Conservation (phyloP, 331 rosid genomes). For the Quercus tomentella region DNA sequence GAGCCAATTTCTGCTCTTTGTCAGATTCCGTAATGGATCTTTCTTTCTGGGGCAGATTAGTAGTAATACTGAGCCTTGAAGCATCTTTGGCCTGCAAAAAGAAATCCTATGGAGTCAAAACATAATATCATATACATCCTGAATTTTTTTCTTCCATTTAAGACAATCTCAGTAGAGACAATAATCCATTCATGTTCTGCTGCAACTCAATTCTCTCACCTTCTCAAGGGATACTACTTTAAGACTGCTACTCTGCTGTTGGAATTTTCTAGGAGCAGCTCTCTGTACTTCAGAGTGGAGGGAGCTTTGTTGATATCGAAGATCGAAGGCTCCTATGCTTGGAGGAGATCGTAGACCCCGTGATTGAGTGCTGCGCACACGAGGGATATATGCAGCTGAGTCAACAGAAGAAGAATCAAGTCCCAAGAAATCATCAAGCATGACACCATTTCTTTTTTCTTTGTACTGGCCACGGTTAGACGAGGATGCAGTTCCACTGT, state of each 20-base stretch:
- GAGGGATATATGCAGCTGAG: slow-evolving; percentile 4
- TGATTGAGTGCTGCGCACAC: too few species aligned
- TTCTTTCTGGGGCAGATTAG: slow-evolving; percentile 4
- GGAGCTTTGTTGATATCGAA: not conserved
- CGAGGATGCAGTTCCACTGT: not conserved
- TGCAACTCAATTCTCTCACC: slow-evolving; percentile 30
- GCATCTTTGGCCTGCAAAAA: slow-evolving; percentile 31
- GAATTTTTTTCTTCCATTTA: slow-evolving; percentile 5
- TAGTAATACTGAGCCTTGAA: not conserved
- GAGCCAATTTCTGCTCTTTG: not conserved
- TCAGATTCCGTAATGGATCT: not conserved
- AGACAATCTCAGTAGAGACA: slow-evolving; percentile 4
- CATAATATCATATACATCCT: not conserved
- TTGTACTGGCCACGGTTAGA: not conserved
- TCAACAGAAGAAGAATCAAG: slow-evolving; percentile 23
- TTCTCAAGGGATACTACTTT: slow-evolving; percentile 5
- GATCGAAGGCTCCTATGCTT: not conserved
- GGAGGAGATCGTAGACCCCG: not conserved
- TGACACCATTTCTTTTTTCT: not conserved
- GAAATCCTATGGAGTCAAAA: slow-evolving; percentile 1
- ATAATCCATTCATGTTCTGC: not conserved
- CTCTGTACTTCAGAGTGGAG: slow-evolving; percentile 5
- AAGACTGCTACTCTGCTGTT: slow-evolving; percentile 2
- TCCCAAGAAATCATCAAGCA: not conserved
- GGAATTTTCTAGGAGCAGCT: slow-evolving; percentile 11